Evolutionary conservation across 2,329 filamentous ascomycete genomes (phyloP), one percentile per base, ranked within the genome.

Genomic region (Botryotinia calthae): DNA sequence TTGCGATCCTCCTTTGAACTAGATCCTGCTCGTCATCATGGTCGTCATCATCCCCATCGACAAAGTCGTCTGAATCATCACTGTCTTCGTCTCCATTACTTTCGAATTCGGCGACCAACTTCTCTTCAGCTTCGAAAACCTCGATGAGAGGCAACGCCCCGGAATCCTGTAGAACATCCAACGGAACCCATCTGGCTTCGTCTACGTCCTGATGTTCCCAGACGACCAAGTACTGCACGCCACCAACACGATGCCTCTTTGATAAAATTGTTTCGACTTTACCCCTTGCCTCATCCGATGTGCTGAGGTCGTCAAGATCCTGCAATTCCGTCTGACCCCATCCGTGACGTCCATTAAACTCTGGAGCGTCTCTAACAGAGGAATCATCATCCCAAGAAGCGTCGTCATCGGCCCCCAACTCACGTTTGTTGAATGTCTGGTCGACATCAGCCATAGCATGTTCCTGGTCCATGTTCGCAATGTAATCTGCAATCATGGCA

Each of bases 181-280:
- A 75, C 10, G 83, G 82, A 46, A 87, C 80, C 86, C 86, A 88
- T 71, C 82, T 82, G 44, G 86, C 84, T 73, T 87, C 84, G 74
- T 86, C 84, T 1, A 80, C 76, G 18, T 80, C 80, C 18, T 82
- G 81, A 48, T 82, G 82, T 74, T 83, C 78, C 76, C 84, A 85
- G 46, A 85, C 83, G n/a, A 87, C 83, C 44, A 88, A 83, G 76
- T 87, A 88, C 73, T 87, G 85, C 3, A 83, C 62, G 42, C 85
- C 85, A 61, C 78, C 81, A 31, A 80, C 79, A 59, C 85, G 82
- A 34, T 81, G 80, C 62, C 86, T 82, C 74, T 84, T 85, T 12
- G 83, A 81, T 5, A 87, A 75, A 22, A 88, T 81, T 10, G 79
- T 81, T 48, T 80, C 79, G 9, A 87, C 79, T 9, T 79, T 80